phyloP scores from a whole-genome alignment of 108 stramenopile species.

The Conticribra weissflogii region DNA sequence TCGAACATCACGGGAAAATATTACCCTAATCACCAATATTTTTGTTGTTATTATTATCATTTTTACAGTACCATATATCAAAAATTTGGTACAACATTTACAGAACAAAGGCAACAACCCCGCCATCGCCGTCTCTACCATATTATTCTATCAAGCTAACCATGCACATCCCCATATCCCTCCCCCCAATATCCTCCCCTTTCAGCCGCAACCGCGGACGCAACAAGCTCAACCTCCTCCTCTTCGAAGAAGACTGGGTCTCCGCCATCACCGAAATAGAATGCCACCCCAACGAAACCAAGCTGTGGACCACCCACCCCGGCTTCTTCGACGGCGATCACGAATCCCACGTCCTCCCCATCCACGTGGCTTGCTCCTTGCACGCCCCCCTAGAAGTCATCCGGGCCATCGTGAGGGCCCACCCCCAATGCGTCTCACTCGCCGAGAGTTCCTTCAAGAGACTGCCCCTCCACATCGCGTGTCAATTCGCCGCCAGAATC shows the following conservation, averaged over 20 bases:
- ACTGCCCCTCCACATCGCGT: slow-evolving; percentile 78
- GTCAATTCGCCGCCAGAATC: slow-evolving; percentile 68
- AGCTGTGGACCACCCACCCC: slow-evolving; percentile 76
- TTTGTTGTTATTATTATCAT: too few relatives aligned
- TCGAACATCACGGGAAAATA: too few relatives aligned
- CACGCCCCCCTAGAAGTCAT: slow-evolving; percentile 67
- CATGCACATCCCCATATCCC: slow-evolving; percentile 22
- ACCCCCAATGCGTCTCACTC: slow-evolving; percentile 60
- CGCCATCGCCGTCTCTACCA: too few relatives aligned
- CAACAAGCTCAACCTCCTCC: slow-evolving; percentile 29
- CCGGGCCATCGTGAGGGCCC: slow-evolving; percentile 59
- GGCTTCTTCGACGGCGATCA: slow-evolving; percentile 85
- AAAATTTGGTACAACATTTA: too few relatives aligned
- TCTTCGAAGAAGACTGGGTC: slow-evolving; percentile 85
- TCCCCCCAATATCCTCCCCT: not conserved
- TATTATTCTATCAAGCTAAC: too few relatives aligned
- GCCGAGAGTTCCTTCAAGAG: slow-evolving; percentile 72
- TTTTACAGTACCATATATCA: too few relatives aligned
- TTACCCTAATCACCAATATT: too few relatives aligned
- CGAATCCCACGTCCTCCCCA: slow-evolving; percentile 67
- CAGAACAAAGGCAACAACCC: too few relatives aligned
- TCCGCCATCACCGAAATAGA: slow-evolving; percentile 60
- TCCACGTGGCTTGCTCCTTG: slow-evolving; percentile 85
- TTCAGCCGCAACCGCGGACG: slow-evolving; percentile 25
- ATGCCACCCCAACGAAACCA: slow-evolving; percentile 70